Conservation (phyloP, 176 grass and related monocot species). For the Carex myosuroides region DNA sequence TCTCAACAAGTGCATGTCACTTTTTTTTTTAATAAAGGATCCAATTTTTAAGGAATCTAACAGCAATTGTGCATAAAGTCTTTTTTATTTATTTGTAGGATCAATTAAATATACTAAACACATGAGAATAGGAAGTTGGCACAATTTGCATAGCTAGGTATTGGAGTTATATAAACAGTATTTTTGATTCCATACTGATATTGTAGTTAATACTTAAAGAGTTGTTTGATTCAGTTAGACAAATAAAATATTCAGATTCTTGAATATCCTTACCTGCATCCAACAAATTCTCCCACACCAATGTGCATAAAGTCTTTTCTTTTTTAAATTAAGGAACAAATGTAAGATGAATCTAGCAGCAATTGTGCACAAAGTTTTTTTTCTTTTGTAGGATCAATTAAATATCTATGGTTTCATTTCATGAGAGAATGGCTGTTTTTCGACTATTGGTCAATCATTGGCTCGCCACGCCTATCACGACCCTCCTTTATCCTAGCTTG, state of each 20-base stretch:
- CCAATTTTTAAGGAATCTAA: not conserved
- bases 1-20: not conserved
- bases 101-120: not conserved
- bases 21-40: not conserved
- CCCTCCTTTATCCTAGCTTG: too few species aligned
- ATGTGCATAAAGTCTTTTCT: slow-evolving; percentile 3
- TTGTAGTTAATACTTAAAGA: not conserved
- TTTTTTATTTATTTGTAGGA: not conserved
- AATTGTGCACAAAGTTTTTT: too few species aligned
- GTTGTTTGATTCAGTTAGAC: not conserved
- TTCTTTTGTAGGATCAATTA: too few species aligned
- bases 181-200: not conserved
- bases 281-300: slow-evolving; percentile 92
- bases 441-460: too few species aligned
- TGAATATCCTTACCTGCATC: slow-evolving; percentile 14
- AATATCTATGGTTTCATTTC: too few species aligned
- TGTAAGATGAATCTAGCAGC: too few species aligned
- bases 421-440: too few species aligned
- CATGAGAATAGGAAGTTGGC: not conserved
- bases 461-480: too few species aligned
- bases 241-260: too few species aligned
- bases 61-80: not conserved
- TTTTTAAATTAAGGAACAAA: too few species aligned
- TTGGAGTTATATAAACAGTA: not conserved
- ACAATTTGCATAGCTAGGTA: not conserved